Evolutionary conservation across 2,329 filamentous ascomycete species (phyloP).

Genomic region (Nemania serpens): DNA sequence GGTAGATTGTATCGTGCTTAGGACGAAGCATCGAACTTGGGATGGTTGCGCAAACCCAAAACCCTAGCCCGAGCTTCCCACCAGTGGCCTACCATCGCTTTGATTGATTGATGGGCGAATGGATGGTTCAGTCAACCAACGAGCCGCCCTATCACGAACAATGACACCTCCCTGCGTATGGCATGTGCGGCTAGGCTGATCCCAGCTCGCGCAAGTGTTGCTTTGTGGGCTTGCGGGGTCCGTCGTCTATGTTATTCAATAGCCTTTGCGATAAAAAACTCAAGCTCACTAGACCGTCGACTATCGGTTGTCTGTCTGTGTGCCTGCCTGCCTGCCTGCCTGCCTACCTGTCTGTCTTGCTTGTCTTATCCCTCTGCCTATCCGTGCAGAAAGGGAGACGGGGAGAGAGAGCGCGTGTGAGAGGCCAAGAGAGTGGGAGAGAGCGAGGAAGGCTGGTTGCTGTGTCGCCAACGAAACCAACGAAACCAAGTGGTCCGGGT

Average conservation of each 20-base stretch:
- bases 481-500: slow-evolving; percentile 36
- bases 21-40: slow-evolving; percentile 14
- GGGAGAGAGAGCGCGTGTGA: neutral
- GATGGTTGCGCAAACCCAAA: slow-evolving; percentile 29
- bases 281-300: slow-evolving; percentile 3
- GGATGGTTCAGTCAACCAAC: slow-evolving; percentile 11
- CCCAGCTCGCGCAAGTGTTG: slow-evolving; percentile 16
- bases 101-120: slow-evolving; percentile 18
- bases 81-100: slow-evolving; percentile 3
- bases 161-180: slow-evolving; percentile 27
- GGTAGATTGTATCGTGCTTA: slow-evolving; percentile 9
- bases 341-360: neutral
- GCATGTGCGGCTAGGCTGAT: slow-evolving; percentile 28
- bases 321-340: too few species aligned
- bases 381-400: neutral
- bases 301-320: neutral
- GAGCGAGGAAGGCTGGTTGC: slow-evolving; percentile 10
- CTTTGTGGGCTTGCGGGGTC: slow-evolving; percentile 16
- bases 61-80: slow-evolving; percentile 13
- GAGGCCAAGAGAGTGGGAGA: neutral
- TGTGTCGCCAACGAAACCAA: slow-evolving; percentile 24
- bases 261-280: slow-evolving; percentile 17
- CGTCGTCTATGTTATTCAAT: slow-evolving; percentile 12
- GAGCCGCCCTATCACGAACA: slow-evolving; percentile 9
- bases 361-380: too few species aligned